Conservation (phyloP, 306 rosid species). For the Casuarina equisetifolia region DNA sequence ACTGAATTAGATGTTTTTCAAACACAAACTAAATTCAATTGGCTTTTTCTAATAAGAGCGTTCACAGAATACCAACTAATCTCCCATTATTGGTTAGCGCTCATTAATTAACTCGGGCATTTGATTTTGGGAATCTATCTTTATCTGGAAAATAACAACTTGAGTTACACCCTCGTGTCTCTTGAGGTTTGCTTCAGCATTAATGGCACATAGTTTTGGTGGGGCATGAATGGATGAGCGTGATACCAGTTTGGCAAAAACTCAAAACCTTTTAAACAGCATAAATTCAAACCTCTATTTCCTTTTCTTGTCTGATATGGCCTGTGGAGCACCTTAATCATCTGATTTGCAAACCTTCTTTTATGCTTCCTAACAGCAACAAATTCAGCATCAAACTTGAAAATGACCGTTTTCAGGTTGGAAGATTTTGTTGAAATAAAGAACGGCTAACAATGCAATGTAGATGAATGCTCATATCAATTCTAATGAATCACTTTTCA, state of each 20-base stretch:
- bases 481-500: too few relatives aligned
- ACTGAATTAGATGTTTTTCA: not conserved
- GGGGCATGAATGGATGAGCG: not conserved
- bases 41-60: slow-evolving; percentile 7
- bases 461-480: too few relatives aligned
- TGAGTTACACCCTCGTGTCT: not conserved
- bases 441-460: not conserved
- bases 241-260: not conserved
- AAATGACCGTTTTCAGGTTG: not conserved
- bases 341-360: not conserved
- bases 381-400: not conserved
- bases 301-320: not conserved
- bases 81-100: not conserved
- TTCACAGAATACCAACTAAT: not conserved
- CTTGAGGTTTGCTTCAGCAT: not conserved
- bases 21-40: not conserved
- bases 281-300: not conserved
- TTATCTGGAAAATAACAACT: not conserved
- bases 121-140: not conserved
- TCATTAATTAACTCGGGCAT: not conserved
- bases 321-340: not conserved
- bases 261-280: too few relatives aligned
- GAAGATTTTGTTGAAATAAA: not conserved
- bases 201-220: not conserved
- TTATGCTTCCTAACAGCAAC: not conserved